phyloP scores from a whole-genome alignment of 495 filamentous ascomycete genomes.

The Neurospora intermedia region DNA sequence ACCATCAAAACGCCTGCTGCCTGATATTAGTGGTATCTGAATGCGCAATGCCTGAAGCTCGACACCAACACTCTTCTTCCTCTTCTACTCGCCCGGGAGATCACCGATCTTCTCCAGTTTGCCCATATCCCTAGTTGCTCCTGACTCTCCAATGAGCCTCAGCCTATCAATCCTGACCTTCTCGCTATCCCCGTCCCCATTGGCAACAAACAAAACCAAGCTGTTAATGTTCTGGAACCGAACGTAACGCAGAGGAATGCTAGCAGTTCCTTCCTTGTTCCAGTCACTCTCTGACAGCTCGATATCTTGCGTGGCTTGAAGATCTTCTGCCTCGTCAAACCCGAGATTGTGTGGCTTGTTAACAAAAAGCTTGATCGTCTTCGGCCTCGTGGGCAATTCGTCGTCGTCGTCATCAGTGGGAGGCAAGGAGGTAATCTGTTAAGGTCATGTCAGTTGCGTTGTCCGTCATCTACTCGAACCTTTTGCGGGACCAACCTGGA shows the following conservation, averaged over 20 bases:
- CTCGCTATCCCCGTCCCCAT: conserved; percentile 74
- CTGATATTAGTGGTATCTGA: neutral
- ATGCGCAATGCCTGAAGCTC: neutral
- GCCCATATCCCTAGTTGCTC: conserved; percentile 83
- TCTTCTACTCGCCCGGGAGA: conserved; percentile 48
- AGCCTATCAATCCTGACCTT: conserved; percentile 81
- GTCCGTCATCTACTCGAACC: neutral
- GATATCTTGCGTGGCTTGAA: conserved; percentile 64
- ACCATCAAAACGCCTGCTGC: neutral
- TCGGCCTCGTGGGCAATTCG: conserved; percentile 75
- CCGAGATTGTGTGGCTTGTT: conserved; percentile 83
- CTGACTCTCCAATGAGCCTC: conserved; percentile 80
- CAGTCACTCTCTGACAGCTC: conserved; percentile 66
- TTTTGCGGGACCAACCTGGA: conserved; percentile 37
- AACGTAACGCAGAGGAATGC: conserved; percentile 76
- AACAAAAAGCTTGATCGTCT: conserved; percentile 69
- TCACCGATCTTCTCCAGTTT: conserved; percentile 94
- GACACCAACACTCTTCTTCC: neutral
- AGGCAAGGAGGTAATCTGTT: conserved; percentile 72
- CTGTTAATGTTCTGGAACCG: conserved; percentile 92
- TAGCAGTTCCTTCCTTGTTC: conserved; percentile 84
- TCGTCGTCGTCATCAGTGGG: conserved; percentile 45
- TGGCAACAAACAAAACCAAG: conserved; percentile 78
- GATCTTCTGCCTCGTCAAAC: conserved; percentile 91
- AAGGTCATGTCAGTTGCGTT: conserved; percentile 7